Evolutionary conservation across 2,329 filamentous ascomycete genomes (phyloP).

Genomic region (Keithomyces neogunnii): DNA sequence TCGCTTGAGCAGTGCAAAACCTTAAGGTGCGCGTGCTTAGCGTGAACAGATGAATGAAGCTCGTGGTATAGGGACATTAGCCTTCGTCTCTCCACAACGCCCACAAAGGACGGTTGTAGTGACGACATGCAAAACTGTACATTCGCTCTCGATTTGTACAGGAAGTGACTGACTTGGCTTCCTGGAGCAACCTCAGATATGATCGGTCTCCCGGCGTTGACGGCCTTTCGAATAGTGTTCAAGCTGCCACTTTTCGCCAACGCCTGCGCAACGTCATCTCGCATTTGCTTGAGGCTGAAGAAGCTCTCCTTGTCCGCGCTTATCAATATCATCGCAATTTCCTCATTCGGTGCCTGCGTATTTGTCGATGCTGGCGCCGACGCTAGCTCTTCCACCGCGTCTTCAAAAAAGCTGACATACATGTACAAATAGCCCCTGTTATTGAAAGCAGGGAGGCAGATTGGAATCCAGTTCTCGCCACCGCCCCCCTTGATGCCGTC

Average conservation of each 20-base stretch:
- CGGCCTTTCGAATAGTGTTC: slow-evolving; percentile 62
- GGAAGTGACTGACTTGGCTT: slow-evolving; percentile 76
- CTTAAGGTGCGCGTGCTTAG: slow-evolving; percentile 75
- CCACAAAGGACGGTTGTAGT: slow-evolving; percentile 58
- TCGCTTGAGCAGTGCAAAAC: slow-evolving; percentile 71
- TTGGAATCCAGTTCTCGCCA: slow-evolving; percentile 94
- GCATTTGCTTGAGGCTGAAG: slow-evolving; percentile 73
- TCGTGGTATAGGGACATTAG: slow-evolving; percentile 79
- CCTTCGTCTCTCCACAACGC: slow-evolving; percentile 53
- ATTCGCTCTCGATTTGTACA: slow-evolving; percentile 91
- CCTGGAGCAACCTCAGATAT: slow-evolving; percentile 72
- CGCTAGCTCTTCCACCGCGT: slow-evolving; percentile 32
- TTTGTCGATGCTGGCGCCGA: slow-evolving; percentile 40
- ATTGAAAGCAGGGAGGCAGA: slow-evolving; percentile 95
- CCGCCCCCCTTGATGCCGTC: slow-evolving; percentile 81
- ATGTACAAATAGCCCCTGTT: slow-evolving; percentile 95
- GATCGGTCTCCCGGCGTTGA: slow-evolving; percentile 60
- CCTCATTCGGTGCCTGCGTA: slow-evolving; percentile 60
- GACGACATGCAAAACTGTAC: slow-evolving; percentile 94
- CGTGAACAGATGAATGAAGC: slow-evolving; percentile 78
- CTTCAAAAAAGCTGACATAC: slow-evolving; percentile 93
- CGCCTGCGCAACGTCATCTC: slow-evolving; percentile 55
- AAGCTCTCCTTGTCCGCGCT: slow-evolving; percentile 91
- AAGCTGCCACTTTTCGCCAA: slow-evolving; percentile 70
- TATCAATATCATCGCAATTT: slow-evolving; percentile 88